Percentiles rank a stretch among this genome's conserved stretches.
Conservation (phyloP, 257 asterid species). For the Linderniella brevidens region DNA sequence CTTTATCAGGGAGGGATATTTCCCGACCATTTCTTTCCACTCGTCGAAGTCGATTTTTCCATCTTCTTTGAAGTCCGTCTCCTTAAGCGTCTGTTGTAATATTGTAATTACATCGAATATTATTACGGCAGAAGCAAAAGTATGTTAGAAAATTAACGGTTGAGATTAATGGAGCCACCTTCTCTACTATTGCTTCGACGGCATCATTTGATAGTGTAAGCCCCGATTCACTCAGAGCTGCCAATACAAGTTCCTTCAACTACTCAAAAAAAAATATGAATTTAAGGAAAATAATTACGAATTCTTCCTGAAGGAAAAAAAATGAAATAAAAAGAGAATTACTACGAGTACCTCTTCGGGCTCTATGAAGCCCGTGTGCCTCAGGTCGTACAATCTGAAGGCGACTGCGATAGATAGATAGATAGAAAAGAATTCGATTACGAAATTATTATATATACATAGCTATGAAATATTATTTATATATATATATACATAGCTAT, state of each 20-base stretch:
- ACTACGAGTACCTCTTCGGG: constrained; percentile 38
- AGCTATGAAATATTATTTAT: too few relatives aligned
- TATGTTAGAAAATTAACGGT: not conserved
- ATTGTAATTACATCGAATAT: not conserved
- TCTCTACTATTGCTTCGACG: constrained; percentile 47
- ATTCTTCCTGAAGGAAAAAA: not conserved
- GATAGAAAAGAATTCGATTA: not conserved
- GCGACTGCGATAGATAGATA: constrained; percentile 57
- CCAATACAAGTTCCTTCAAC: constrained; percentile 55
- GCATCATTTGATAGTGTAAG: constrained; percentile 28
- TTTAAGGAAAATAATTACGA: not conserved
- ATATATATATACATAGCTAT: too few relatives aligned
- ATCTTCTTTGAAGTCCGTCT: constrained; percentile 52
- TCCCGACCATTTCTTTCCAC: constrained; percentile 67
- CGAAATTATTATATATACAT: too few relatives aligned
- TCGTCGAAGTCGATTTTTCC: constrained; percentile 81
- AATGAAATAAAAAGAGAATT: not conserved
- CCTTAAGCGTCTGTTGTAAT: constrained; percentile 28
- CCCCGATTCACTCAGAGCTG: constrained; percentile 41
- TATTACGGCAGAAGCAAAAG: not conserved
- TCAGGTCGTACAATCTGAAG: constrained; percentile 44
- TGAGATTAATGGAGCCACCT: constrained; percentile 19
- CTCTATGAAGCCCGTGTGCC: constrained; percentile 46
- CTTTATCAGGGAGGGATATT: constrained; percentile 68
- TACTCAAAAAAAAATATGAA: constrained; percentile 9